Evolutionary conservation across 2,329 filamentous ascomycete genomes (phyloP).

Genomic region (Colletotrichum camelliae): DNA sequence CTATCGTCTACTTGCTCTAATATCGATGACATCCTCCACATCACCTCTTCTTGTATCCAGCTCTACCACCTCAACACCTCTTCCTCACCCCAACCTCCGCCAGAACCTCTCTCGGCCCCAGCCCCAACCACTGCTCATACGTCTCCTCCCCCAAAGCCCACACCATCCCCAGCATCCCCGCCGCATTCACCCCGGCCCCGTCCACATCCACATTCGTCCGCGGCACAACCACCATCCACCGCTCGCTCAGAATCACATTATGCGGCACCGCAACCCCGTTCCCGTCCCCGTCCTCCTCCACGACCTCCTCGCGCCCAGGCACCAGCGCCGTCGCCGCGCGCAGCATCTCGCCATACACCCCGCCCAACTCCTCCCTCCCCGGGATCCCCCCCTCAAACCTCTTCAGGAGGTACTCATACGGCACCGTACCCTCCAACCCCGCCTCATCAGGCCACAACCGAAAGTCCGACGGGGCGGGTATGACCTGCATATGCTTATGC

Average conservation of each 20-base stretch:
- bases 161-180: constrained; percentile 52
- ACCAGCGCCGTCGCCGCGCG: constrained; percentile 20
- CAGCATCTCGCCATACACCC: constrained; percentile 32
- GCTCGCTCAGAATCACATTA: constrained; percentile 48
- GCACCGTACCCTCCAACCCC: constrained; percentile 26
- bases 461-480: constrained; percentile 37
- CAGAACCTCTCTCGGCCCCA: constrained; percentile 40
- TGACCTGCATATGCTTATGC: constrained; percentile 55
- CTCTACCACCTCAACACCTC: neutral
- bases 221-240: constrained; percentile 53
- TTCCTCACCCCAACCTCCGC: constrained; percentile 37
- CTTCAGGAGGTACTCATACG: constrained; percentile 39
- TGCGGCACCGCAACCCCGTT: constrained; percentile 37
- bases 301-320: neutral
- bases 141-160: constrained; percentile 31
- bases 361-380: constrained; percentile 14
- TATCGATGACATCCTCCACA: neutral
- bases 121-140: constrained; percentile 37
- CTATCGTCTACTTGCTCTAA: neutral
- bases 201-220: constrained; percentile 37
- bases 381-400: constrained; percentile 25
- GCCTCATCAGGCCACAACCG: constrained; percentile 27
- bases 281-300: neutral
- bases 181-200: constrained; percentile 46
- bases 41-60: neutral